phyloP scores from a whole-genome alignment of 306 rosid species.

The Phaseolus lunatus region DNA sequence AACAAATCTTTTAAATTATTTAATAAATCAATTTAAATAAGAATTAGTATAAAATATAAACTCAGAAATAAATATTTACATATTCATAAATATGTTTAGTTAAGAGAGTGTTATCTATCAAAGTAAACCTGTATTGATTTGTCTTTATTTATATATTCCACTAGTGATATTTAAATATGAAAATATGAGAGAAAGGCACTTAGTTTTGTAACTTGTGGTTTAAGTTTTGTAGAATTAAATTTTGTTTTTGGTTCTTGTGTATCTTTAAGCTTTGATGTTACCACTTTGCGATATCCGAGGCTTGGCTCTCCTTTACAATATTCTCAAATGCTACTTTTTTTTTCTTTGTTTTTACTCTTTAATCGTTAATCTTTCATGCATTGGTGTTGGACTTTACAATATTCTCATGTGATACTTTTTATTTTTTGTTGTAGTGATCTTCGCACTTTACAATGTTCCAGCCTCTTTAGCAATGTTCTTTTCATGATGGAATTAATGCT shows the following conservation, averaged over 20 bases:
- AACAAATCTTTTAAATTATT: too few relatives aligned
- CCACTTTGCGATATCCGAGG: slow-evolving; percentile 8
- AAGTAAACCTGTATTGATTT: too few relatives aligned
- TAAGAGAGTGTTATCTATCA: too few relatives aligned
- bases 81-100: too few relatives aligned
- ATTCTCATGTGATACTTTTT: slow-evolving; percentile 35
- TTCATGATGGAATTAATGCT: slow-evolving; percentile 34
- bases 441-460: slow-evolving; percentile 19
- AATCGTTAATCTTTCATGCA: neutral
- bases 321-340: slow-evolving; percentile 25
- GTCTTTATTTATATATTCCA: too few relatives aligned
- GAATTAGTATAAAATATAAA: too few relatives aligned
- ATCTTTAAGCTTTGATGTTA: slow-evolving; percentile 11
- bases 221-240: too few relatives aligned
- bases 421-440: neutral
- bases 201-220: too few relatives aligned
- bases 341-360: slow-evolving; percentile 6
- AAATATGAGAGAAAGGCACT: too few relatives aligned
- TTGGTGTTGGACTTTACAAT: slow-evolving; percentile 36
- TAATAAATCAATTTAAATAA: too few relatives aligned
- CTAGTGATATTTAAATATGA: too few relatives aligned
- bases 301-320: slow-evolving; percentile 35
- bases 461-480: slow-evolving; percentile 18
- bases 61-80: too few relatives aligned
- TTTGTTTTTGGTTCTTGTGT: neutral